Evolutionary conservation across 768 basidiomycete species (phyloP), one percentile per base, ranked within the genome.

Genomic region (Lanmaoa pseudosensibilis): DNA sequence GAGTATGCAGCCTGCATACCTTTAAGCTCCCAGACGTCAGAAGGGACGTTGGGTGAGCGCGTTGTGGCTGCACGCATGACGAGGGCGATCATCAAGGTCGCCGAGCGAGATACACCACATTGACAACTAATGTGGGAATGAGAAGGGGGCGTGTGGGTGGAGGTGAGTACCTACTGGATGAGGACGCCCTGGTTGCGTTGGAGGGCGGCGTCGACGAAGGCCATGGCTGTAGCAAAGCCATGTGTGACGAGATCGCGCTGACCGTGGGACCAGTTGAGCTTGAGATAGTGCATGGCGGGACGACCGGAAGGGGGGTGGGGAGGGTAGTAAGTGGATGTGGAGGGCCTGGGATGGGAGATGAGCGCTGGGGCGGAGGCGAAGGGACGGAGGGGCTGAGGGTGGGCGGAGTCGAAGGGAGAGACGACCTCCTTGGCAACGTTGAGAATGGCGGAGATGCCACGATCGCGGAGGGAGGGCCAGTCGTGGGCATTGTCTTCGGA

Each of bases 391-490:
- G 83, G 77, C 46, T 80, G 80, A 2, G 77, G 61, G 43, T 68
- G 63, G 32, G 71, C 62, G 27, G 77, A 60, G 65, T 89, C 86
- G 65, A 90, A 84, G 48, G 86, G 83, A n/a, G 83, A 83, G 43
- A 78, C 69, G 59, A 97, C 90, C 71, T 97, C 94, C 75, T 95
- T 94, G 45, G 94, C 94, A 34, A 96, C 94, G 70, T 96, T 95
- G 72, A 96, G 82, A 21, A 96, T 82, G 44, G 88, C 84, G 58
- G 80, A 83, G 67, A 95, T 93, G 38, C 87, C 83, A 34, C 85
- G 82, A 50, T 88, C 81, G 23, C 83, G 66, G 55, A 95, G 84
- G 27, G 78, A 77, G 40, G 76, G 77, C 86, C 89, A 91, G 72
- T 95, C 89, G 55, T 86, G 83, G 43, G 90, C 92, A 63, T 95